Evolutionary conservation across 768 basidiomycete species (phyloP).

Genomic region (Boletales sp.): DNA sequence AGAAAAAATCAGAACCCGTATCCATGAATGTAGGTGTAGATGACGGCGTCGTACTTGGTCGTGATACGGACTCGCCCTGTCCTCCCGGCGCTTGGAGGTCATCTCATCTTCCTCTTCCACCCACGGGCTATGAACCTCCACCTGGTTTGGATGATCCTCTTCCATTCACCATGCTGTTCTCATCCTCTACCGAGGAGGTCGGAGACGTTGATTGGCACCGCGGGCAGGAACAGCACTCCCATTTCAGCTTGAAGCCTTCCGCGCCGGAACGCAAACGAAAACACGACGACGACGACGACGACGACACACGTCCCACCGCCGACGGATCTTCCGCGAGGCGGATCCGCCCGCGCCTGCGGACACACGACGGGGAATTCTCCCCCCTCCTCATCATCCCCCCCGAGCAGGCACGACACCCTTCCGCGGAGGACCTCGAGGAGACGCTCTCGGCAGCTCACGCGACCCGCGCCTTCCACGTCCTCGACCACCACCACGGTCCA

Average conservation of each 20-base stretch:
- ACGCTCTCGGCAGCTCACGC: not conserved
- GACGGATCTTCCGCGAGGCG: not conserved
- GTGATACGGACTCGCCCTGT: not conserved
- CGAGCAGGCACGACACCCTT: not conserved
- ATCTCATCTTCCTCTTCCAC: not conserved
- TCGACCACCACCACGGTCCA: not conserved
- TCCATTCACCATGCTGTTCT: not conserved
- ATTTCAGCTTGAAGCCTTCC: not conserved
- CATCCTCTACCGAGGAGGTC: not conserved
- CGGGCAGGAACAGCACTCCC: no score
- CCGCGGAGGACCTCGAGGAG: slow-evolving; percentile 3
- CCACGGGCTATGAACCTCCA: not conserved
- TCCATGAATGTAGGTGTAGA: slow-evolving; percentile 15
- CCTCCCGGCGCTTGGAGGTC: not conserved
- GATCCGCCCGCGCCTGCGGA: slow-evolving; percentile 7
- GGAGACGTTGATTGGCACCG: no score
- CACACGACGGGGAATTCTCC: slow-evolving; percentile 15
- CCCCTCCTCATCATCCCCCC: slow-evolving; percentile 22
- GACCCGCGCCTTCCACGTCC: not conserved
- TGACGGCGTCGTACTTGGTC: not conserved
- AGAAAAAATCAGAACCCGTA: slow-evolving; percentile 7
- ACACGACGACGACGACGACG: not conserved
- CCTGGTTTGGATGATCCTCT: not conserved
- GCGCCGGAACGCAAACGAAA: slow-evolving; percentile 20
- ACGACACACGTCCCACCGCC: no score